Base-by-base conservation (phyloP, 2,329 filamentous ascomycete genomes). In the Cladosporium sp. region DNA sequence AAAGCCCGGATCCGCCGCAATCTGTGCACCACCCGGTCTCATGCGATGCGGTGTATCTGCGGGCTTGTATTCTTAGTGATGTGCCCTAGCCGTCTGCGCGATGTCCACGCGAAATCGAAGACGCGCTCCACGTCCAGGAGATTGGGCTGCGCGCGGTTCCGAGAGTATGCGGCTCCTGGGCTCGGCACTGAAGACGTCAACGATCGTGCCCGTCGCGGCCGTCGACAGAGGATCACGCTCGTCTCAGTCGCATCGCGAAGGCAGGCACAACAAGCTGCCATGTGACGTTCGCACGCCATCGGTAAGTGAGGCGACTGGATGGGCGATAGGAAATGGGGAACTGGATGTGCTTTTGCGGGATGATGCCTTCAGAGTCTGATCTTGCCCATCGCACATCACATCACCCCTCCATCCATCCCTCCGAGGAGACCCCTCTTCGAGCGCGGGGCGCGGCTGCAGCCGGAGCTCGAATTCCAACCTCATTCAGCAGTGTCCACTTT, bases 211-310 rank as follows among this genome's bases (percentile, higher is more conserved):
- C 22, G 42, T 39, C 28, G 39, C 52, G 39, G 20, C 42, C 28
- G 30, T 45, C 25, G 54, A 47, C 12, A 36, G 39, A 19, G 20
- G 3, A 25, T 25, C 25, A 6, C 25, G 25, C 25, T 25, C 25
- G 25, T 25, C 25, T 3, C 25, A 25, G 25, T 25, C 25, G 25
- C 25, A 37, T 20, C 30, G 37, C 40, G 22, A 22, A 14, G 39
- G 4, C 8, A 47, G 28, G 14, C 37, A 17, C 36, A 20, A 17
- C 3, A 38, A 19, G 14, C 8, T 30, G 49, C 22, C 38, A 43
- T 43, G 12, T 56, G 54, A 45, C 36, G 19, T 39, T 56, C 54
- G 54, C 54, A 56, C 54, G 54, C 54, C 30, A 56, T 56, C 54
- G 34, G 7, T 20, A 30, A 40, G 42, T 37, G 38, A n/a, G 12